A percentile compares a stretch with the other conserved stretches of the same genome.
Evolutionary conservation across 1,139 yeast species (phyloP).

Genomic region (Geotrichum klebahnii): DNA sequence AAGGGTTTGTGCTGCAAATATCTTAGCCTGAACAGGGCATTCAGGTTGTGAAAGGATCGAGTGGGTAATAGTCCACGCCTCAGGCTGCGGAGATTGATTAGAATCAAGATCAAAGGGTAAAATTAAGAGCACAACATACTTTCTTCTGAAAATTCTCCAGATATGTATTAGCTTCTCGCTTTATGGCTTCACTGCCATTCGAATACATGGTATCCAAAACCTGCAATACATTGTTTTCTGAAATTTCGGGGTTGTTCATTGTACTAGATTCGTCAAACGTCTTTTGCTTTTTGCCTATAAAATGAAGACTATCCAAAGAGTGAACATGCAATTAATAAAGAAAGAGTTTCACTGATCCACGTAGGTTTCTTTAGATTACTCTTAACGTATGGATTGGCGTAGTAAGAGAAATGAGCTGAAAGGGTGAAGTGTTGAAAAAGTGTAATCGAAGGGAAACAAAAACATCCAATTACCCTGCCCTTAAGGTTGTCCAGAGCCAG

Average conservation of each 20-base stretch:
- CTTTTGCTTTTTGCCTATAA: neutral
- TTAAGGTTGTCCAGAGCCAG: too few species aligned
- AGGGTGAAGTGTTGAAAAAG: conserved; percentile 1
- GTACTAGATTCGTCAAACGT: neutral
- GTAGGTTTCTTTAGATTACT: neutral
- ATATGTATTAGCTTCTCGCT: conserved; percentile 59
- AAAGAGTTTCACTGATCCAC: neutral
- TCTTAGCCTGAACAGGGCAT: conserved; percentile 45
- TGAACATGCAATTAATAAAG: neutral
- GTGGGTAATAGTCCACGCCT: conserved; percentile 43
- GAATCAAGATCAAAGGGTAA: neutral
- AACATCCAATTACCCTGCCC: conserved; percentile 1
- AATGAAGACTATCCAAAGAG: neutral
- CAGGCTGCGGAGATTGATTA: conserved; percentile 30
- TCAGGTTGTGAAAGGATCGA: conserved; percentile 32
- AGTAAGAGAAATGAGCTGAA: neutral
- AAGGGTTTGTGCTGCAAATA: conserved; percentile 89
- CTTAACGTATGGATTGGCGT: neutral
- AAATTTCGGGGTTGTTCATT: conserved; percentile 15
- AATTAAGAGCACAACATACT: conserved; percentile 35
- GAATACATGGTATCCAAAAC: conserved; percentile 65
- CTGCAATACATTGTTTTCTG: conserved; percentile 31
- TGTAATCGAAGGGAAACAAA: neutral
- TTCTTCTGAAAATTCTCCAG: conserved; percentile 79
- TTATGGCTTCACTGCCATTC: conserved; percentile 46